Evolutionary conservation across 768 basidiomycete genomes (phyloP), one percentile per base, ranked within the genome.

Genomic region (Suillus ampliporus): DNA sequence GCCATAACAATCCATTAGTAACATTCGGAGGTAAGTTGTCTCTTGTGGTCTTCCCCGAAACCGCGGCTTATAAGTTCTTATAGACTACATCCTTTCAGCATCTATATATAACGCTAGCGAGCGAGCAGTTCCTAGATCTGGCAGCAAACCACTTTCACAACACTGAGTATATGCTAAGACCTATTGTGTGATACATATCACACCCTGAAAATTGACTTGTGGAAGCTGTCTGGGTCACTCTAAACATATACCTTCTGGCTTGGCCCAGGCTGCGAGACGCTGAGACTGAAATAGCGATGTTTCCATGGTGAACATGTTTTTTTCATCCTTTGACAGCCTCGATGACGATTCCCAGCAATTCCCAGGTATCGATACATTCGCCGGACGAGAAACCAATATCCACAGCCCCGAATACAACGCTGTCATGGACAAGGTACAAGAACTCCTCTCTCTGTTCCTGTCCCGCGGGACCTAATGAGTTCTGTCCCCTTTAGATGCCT

Each of bases 391-490:
- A 51, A 51, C 50, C 19, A 13, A 51, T 51, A 34, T n/a, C 31
- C 50, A 13, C 19, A 34, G 19, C n/a, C 34, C 19, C 38, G 19
- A 51, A 51, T 51, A 51, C 50, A 31, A 31, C 31, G 31, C 31
- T 31, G 31, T 31, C 31, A 3, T 31, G 31, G 31, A 51, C 50
- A 31, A 34, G 31, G 19, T 31, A 31, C 31, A 31, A 31, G 31
- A 6, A 31, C 31, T 50, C 48, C 5, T 41, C 31, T 17, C 5
- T 31, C 5, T 10, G 48, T 50, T 19, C 48, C 48, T 50, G 48
- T 50, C 48, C 50, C 50, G 50, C 50, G 50, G 50, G 50, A 51
- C 5, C 31, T 51, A 34, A 51, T n/a, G 19, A 13, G 31, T n/a
- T n/a, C 5, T 34, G 11, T 51, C 31, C 6, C 19, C 50, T 34